Evolutionary conservation across 805 yeast species (phyloP).

Genomic region (Suhomyces sp.): DNA sequence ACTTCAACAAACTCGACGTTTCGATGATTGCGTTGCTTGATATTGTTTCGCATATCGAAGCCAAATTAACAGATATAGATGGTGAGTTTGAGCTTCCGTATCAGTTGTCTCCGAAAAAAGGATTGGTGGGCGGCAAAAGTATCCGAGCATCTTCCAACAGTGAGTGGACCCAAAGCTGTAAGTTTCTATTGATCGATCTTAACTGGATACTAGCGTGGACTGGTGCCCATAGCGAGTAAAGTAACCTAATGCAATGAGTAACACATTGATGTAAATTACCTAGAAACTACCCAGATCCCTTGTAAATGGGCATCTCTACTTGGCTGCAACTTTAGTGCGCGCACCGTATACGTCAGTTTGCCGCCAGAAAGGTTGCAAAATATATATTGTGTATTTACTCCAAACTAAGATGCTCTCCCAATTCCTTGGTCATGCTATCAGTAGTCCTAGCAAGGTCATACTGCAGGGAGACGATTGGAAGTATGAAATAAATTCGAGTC

Average conservation of each 20-base stretch:
- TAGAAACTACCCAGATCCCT: too few species aligned
- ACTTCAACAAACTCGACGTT: constrained; percentile 72
- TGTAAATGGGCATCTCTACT: neutral
- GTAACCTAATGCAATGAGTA: too few species aligned
- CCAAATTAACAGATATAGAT: constrained; percentile 44
- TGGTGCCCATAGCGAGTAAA: constrained; percentile 25
- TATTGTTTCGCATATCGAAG: constrained; percentile 52
- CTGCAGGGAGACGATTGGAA: neutral
- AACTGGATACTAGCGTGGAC: constrained; percentile 85
- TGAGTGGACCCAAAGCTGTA: constrained; percentile 90
- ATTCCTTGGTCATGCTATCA: neutral
- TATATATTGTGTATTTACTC: neutral
- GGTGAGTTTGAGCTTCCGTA: constrained; percentile 68
- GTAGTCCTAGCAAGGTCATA: neutral
- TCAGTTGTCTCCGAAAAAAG: constrained; percentile 51
- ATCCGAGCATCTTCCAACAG: constrained; percentile 70
- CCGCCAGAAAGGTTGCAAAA: neutral
- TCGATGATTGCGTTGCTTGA: constrained; percentile 78
- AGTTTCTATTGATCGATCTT: constrained; percentile 67
- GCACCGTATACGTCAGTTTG: neutral
- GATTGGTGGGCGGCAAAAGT: constrained; percentile 72
- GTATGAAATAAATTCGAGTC: neutral
- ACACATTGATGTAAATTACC: neutral
- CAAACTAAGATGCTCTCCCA: neutral
- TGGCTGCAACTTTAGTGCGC: neutral